Evolutionary conservation across 192 early-diverging fungal species (phyloP), one percentile per base, ranked within the genome.

Genomic region (Dissophora globulifera): DNA sequence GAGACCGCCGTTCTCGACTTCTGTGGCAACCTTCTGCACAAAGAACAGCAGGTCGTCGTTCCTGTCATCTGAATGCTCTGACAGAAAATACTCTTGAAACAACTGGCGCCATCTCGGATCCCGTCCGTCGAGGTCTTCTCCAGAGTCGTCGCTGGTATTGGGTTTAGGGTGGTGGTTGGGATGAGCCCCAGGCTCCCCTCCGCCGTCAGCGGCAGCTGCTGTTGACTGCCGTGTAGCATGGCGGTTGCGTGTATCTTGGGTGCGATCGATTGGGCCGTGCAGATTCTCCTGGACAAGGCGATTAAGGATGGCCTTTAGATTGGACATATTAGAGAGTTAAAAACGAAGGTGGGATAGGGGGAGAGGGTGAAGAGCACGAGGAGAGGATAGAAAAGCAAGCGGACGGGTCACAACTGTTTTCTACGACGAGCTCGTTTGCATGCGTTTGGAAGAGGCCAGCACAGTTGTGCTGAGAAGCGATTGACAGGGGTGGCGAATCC

Each of bases 31-130:
- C 46, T 82, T 80, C 27, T 90, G 86, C 32, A 95, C 94, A 82
- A 94, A 95, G 59, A 95, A 94, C 42, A 95, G 82, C 58, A 95
- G 83, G 80, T 95, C 94, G 81, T 95, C 94, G 48, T 93, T 85
- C 51, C 84, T 85, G 50, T 86, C 69, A 50, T 91, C 86, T 45
- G 81, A 84, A 67, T 78, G 81, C 49, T 92, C 92, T 13, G 57
- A 47, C 25, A 94, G 58, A 78, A 94, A 95, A 64, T 82, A 93
- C 60, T 93, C 89, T 67, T 88, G 67, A 55, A 91, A 91, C 31
- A 90, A 57, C 33, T 84, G 80, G 22, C 65, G 69, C 89, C 89
- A 90, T 83, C 86, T 80, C 35, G 89, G 87, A 67, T 90, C 89
- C 51, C 61, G 79, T 23, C 80, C 53, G 67, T 90, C 89, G 42